Base-by-base conservation (phyloP, 2,329 filamentous ascomycete genomes). In the Sporothrix pseudoabietina region DNA sequence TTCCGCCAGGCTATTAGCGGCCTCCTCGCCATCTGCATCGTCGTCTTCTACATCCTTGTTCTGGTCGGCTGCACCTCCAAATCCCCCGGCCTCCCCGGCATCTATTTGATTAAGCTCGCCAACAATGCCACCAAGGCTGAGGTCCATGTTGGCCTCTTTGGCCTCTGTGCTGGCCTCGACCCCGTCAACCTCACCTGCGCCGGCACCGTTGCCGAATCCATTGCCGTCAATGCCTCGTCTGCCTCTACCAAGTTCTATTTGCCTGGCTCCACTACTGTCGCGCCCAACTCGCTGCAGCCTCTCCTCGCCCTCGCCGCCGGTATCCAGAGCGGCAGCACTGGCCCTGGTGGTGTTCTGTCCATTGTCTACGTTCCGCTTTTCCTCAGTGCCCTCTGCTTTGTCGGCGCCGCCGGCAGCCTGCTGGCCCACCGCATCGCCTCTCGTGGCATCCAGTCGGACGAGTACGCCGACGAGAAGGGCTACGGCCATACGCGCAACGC, bases 31-130 rank as follows among this genome's bases (percentile, higher is more conserved):
- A 55, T 68, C 49, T 63, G 66, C 41, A 71, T 72, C 14, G 12
- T 61, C 52, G 66, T 74, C 66, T 74, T 71, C 39, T 74, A 74
- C 66, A 61, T 77, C 35, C 75, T 77, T 63, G 59, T 74, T 3
- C 74, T 77, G 12, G 69, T 75, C 72, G 76, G 77, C 70, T 77
- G 77, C 72, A 74, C 71, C 41, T 77, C 76, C n/a, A 76, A 73
- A 14, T 77, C 76, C 5, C 76, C 76, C 44, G 76, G 76, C 41
- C 47, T 77, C 6, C 76, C 76, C 32, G 77, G 75, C 59, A 71
- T 77, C 66, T 77, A 69, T 63, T 69, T 77, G 22, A 71, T 76
- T 72, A 72, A 73, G 55, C 71, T 76, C 61, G 71, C 54, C 72
- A 75, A 77, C 75, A 76, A 75, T 55, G 22, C 49, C 14, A 76